Evolutionary conservation across 345 rosid species (phyloP), one percentile per base, ranked within the genome.

Genomic region (Barbarea vulgaris): DNA sequence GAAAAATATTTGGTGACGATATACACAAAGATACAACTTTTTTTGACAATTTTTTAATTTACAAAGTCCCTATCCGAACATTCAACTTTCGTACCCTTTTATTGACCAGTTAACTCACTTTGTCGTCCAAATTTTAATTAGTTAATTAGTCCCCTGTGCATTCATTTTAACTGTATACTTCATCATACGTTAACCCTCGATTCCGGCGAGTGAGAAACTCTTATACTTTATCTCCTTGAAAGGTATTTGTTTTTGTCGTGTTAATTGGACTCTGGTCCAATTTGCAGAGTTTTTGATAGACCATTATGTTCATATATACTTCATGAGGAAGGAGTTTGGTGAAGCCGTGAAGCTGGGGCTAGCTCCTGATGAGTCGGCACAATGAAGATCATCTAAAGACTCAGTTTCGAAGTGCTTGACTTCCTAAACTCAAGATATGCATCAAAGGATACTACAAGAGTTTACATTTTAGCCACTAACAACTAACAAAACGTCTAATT

Each of bases 91-190:
- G 39, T 17, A 69, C 41, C 58, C 36, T 67, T 53, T 68, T 68
- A 68, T 68, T 54, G 63, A 68, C 73, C 73, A 39, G 13, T 48
- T 34, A 22, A 21, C 31, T 50, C 12, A 3, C 19, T 36, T 68
- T 68, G 13, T 53, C 52, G 52, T 39, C 39, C 17, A 68, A 37
- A n/a, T 28, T 54, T 54, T 34, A 64, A 15, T 50, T n/a, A 24
- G 9, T 37, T 15, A 52, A 4, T 41, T 13, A 41, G n/a, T 14
- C 2, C 46, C 1, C 44, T 39, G 15, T 39, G 15, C 44, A 39
- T 39, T 39, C 15, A 12, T 14, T 41, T 41, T 41, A 13, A 0
- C 4, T 41, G n/a, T 41, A 41, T 13, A 14, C 14, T 39, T 41
- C 7, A 41, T 39, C 17, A 41, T 41, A 41, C 17, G 17, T 41